Conservation (phyloP, 441 rosid genomes). For the Bruguiera hainesii region DNA sequence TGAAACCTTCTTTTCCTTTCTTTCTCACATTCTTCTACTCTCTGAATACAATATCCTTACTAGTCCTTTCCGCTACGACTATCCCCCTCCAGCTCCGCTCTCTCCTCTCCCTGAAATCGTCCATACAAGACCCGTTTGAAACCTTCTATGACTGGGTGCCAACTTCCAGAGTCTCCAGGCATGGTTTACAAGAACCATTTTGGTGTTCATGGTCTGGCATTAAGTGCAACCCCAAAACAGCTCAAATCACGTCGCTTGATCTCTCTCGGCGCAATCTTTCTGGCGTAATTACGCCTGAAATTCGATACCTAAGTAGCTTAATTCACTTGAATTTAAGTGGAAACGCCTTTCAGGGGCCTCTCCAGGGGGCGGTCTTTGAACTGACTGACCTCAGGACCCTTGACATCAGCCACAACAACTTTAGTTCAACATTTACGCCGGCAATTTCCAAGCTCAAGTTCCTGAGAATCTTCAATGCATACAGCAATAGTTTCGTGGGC, state of each 20-base stretch:
- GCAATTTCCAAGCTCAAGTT: constrained; percentile 76
- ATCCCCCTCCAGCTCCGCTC: constrained; percentile 60
- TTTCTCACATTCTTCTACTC: constrained; percentile 24
- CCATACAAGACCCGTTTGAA: constrained; percentile 50
- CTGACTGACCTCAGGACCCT: constrained; percentile 50
- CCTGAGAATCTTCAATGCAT: constrained; percentile 59
- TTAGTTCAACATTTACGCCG: constrained; percentile 63
- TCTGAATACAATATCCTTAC: constrained; percentile 10
- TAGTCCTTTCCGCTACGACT: constrained; percentile 29
- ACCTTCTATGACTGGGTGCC: constrained; percentile 71
- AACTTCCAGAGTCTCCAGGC: constrained; percentile 26
- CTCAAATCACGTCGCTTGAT: constrained; percentile 61
- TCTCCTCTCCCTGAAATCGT: constrained; percentile 68
- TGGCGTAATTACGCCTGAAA: constrained; percentile 56
- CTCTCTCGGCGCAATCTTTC: constrained; percentile 71
- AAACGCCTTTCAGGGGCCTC: constrained; percentile 61
- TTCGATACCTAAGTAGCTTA: constrained; percentile 52
- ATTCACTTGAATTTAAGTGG: constrained; percentile 66
- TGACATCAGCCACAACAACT: constrained; percentile 81
- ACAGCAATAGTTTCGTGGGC: constrained; percentile 75
- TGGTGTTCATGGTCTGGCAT: constrained; percentile 95
- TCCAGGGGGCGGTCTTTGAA: constrained; percentile 52
- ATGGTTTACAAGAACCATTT: constrained; percentile 29
- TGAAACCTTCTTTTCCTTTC: constrained; percentile 41
- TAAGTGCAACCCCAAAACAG: constrained; percentile 45